These are phyloP conservation scores for Durotheca rogersii DNA, from an alignment of 495 filamentous ascomycete genomes.

Conservation along the genomic window DNA sequence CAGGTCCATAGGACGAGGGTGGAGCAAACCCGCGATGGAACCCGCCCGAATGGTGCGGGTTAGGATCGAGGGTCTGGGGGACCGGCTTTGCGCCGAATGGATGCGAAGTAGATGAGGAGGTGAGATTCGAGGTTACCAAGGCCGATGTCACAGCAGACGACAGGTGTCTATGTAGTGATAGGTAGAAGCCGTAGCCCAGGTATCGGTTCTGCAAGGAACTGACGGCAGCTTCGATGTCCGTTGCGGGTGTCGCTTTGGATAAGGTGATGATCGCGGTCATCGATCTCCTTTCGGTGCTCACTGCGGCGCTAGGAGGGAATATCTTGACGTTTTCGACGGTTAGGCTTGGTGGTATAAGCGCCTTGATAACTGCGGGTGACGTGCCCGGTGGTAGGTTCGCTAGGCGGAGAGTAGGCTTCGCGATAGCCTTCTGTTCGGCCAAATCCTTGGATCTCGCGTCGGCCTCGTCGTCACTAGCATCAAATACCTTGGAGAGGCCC, in stretches of 20 bases:
- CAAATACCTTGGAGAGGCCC: slow-evolving; percentile 43
- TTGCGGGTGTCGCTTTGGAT: slow-evolving; percentile 77
- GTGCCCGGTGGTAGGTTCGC: slow-evolving; percentile 61
- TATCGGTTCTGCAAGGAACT: slow-evolving; percentile 81
- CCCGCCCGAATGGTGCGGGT: slow-evolving; percentile 57
- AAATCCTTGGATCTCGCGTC: slow-evolving; percentile 38
- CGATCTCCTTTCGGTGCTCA: slow-evolving; percentile 69
- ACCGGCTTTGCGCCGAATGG: slow-evolving; percentile 85
- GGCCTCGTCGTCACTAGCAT: slow-evolving; percentile 48
- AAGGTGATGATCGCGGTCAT: slow-evolving; percentile 82
- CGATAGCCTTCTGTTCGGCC: slow-evolving; percentile 69
- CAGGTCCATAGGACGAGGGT: slow-evolving; percentile 63
- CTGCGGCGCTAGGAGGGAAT: slow-evolving; percentile 47
- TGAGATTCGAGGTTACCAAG: slow-evolving; percentile 50
- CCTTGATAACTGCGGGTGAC: slow-evolving; percentile 71
- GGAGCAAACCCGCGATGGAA: slow-evolving; percentile 78
- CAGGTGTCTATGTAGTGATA: slow-evolving; percentile 77
- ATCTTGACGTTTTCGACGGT: slow-evolving; percentile 77
- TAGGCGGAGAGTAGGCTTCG: slow-evolving; percentile 86
- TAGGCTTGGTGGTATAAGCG: slow-evolving; percentile 65
- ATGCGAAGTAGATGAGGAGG: slow-evolving; percentile 57
- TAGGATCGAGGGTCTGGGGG: slow-evolving; percentile 49
- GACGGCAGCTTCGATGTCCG: slow-evolving; percentile 80
- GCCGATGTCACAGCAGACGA: slow-evolving; percentile 74
- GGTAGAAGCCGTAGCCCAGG: slow-evolving; percentile 81